phyloP scores from a whole-genome alignment of 352 stramenopile genomes.

The Globisporangium solare region DNA sequence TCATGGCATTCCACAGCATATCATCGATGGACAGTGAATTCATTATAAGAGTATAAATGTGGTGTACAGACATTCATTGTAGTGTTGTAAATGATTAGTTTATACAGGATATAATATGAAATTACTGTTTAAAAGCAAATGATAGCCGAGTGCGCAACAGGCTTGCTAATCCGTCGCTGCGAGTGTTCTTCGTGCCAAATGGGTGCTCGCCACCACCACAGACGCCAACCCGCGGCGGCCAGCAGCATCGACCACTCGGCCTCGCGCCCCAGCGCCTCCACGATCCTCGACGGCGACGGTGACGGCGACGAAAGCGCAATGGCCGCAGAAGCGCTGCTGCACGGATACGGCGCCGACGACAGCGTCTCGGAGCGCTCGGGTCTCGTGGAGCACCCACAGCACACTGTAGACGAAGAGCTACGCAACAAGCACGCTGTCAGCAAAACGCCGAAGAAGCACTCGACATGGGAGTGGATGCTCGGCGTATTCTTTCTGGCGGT shows the following conservation, averaged over 20 bases:
- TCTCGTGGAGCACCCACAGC: conserved; percentile 13
- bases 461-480: conserved; percentile 61
- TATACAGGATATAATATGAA: too few relatives aligned
- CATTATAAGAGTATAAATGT: too few relatives aligned
- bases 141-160: too few relatives aligned
- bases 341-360: conserved; percentile 4
- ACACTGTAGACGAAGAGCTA: background rate
- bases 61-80: too few relatives aligned
- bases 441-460: conserved; percentile 20
- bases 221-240: conserved; percentile 1
- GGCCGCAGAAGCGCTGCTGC: conserved; percentile 6
- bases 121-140: too few relatives aligned
- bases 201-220: conserved; percentile 8
- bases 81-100: background rate
- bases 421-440: background rate
- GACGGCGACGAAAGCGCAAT: background rate
- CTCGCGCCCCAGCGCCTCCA: background rate
- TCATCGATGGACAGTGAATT: too few relatives aligned
- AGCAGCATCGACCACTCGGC: background rate
- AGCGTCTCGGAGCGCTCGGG: conserved; percentile 24
- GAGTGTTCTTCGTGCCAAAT: conserved; percentile 3
- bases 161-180: conserved; percentile 1
- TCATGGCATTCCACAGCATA: background rate
- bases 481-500: conserved; percentile 69
- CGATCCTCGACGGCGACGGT: background rate